Evolutionary conservation across 1,284 basidiomycete genomes (phyloP).

Genomic region (Fomes fomentarius): DNA sequence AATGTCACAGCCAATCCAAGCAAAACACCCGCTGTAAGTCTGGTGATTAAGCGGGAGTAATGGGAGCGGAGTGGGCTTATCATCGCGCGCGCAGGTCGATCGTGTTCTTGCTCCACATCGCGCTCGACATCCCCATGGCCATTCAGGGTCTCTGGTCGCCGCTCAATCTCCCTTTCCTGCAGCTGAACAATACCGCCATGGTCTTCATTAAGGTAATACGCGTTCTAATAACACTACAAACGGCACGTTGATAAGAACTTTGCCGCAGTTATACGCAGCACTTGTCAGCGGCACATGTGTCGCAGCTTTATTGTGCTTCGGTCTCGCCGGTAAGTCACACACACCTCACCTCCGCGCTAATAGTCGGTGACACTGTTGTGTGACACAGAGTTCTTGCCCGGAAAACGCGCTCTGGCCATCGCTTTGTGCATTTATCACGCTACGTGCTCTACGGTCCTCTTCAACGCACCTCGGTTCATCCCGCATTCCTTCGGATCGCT

Average conservation of each 20-base stretch:
- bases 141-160: constrained; percentile 75
- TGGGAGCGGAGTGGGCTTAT: constrained; percentile 1
- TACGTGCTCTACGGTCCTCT: constrained; percentile 72
- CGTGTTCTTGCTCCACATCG: constrained; percentile 65
- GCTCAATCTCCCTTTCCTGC: constrained; percentile 65
- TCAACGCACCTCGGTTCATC: constrained; percentile 78
- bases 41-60: neutral
- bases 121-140: constrained; percentile 74
- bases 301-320: constrained; percentile 59
- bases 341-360: neutral
- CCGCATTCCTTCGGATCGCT: constrained; percentile 68
- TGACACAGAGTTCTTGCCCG: constrained; percentile 75
- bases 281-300: constrained; percentile 62
- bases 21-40: constrained; percentile 20
- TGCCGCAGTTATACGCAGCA: constrained; percentile 61
- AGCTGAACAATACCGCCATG: constrained; percentile 79
- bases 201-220: constrained; percentile 71
- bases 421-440: constrained; percentile 79
- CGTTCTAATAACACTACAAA: neutral
- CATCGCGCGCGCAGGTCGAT: constrained; percentile 14
- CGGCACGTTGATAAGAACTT: neutral
- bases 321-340: constrained; percentile 60
- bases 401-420: constrained; percentile 81
- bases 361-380: neutral
- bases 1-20: constrained; percentile 17